A percentile compares a stretch with the other conserved stretches of the same genome.
These are phyloP conservation scores for Ramaria rubella DNA, from an alignment of 768 basidiomycete genomes.

Conservation along the genomic window DNA sequence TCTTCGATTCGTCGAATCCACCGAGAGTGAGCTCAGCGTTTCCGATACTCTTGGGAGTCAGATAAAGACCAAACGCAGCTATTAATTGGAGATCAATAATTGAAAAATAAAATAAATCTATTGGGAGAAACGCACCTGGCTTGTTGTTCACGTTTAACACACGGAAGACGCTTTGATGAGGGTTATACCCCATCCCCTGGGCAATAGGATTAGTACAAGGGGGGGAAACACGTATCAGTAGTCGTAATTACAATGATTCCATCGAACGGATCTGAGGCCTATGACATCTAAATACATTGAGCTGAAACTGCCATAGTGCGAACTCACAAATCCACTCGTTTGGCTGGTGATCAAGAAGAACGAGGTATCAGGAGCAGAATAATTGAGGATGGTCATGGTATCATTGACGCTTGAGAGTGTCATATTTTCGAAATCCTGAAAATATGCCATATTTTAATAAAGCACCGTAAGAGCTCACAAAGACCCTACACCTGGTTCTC, in stretches of 20 bases:
- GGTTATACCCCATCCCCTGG: constrained; percentile 40
- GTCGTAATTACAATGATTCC: background rate
- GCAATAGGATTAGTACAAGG: background rate
- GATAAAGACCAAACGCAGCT: constrained; percentile 46
- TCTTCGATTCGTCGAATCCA: constrained; percentile 47
- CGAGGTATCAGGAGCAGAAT: constrained; percentile 32
- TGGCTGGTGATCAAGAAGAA: constrained; percentile 50
- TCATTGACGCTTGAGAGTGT: constrained; percentile 41
- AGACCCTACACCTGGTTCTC: background rate
- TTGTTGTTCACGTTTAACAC: constrained; percentile 41
- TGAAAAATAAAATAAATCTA: background rate
- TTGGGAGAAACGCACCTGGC: constrained; percentile 33
- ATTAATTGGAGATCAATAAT: background rate
- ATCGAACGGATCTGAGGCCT: constrained; percentile 30
- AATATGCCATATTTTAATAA: background rate
- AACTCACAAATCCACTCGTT: constrained; percentile 38
- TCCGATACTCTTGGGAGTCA: constrained; percentile 42
- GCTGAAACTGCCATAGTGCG: background rate
- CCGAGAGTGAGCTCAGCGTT: constrained; percentile 49
- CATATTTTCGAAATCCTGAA: constrained; percentile 38
- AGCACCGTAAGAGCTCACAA: background rate
- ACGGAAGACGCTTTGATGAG: constrained; percentile 42
- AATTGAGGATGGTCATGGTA: constrained; percentile 43
- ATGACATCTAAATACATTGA: background rate
- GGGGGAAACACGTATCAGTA: background rate